Evolutionary conservation across 768 basidiomycete species (phyloP), one percentile per base, ranked within the genome.

Genomic region (Hemileccinum rubropunctum): DNA sequence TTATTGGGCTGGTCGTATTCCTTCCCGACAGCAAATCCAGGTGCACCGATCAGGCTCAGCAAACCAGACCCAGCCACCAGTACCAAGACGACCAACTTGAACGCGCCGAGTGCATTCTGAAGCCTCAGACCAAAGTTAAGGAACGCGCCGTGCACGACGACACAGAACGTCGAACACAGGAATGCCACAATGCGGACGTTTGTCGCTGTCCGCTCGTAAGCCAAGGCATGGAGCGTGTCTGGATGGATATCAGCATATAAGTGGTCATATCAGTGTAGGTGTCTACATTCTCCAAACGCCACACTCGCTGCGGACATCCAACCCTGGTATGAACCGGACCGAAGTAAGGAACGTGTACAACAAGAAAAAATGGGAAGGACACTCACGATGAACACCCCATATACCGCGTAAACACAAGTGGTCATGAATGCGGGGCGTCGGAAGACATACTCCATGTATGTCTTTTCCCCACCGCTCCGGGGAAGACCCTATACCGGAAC

Each of bases 381-480:
- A 61, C 81, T 55, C 56, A 82, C 85, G 40, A 77, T 74, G 35
- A 84, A 74, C 5, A 85, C 57, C 1, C 78, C 73, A 58, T 85
- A 87, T 15, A 76, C 65, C 3, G 80, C 74, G 53, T 77, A 88
- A 8, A 74, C 58, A 56, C 83, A 87, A 4, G 83, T 82, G 13
- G 70, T 73, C 59, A 89, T 64, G 57, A 82, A 85, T 42, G 72
- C 76, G 6, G 86, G 87, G 4, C 73, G 72, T 40, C 77, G 71
- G 64, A 79, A 88, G n/a, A 87, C 77, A 60, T 75, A 86, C 53
- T 87, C 84, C 33, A 89, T 66, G 57, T 88, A 89, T 45, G 82
- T 85, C 69, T 88, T 88, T 71, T 88, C 86, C 2, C 83, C 87
- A 1, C 87, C 87, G 47, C 76, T 88, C 3, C 80, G 72, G 2